Base-by-base conservation (phyloP, 202 grass and related monocot genomes). In the Carex sylvatica region DNA sequence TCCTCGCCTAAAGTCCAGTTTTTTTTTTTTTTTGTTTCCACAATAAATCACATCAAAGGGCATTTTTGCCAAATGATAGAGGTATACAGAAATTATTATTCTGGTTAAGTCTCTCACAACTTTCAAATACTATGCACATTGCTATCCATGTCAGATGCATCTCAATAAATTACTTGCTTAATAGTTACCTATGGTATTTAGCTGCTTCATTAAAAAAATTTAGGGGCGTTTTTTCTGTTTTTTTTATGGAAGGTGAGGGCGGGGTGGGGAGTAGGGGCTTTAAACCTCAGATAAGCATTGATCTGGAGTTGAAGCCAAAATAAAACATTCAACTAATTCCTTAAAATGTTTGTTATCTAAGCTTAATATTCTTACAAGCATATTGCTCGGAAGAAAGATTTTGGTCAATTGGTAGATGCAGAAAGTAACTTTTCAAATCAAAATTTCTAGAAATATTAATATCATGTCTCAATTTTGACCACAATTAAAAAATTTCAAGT, bases 1-100 rank as follows among this genome's bases (percentile, higher is more conserved):
- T 88, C 87, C 67, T 90, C 68, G 69, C 86, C 95, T 93, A 82
- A 84, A 66, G 12, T 64, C 78, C 79, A 81, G 18, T 18, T 60
- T 42, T 44, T 62, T 35, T 28, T 28, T 33, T 35, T 22, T 79
- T 28, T 44, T 5, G 6, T 79, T 36, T 79, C 54, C 1, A 59
- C 74, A 59, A 59, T 59, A 77, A 53, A 58, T 59, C 16, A 78
- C 9, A 60, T 59, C 18, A 74, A 74, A 74, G 19, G 40, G 46
- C 5, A 16, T 53, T 13, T 74, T 52, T 74, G 20, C 46, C 31
- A 67, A 67, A 36, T 67, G 65, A 67, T n/a, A 67, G 65, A 67
- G 19, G 20, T 35, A 38, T 14, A 67, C 30, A 36, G 22, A 24
- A 74, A 5, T 74, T 30, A 16, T 52, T 9, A 15, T 30, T 53